Evolutionary conservation across 2,329 filamentous ascomycete species (phyloP).

Genomic region (Penicillium sp.): DNA sequence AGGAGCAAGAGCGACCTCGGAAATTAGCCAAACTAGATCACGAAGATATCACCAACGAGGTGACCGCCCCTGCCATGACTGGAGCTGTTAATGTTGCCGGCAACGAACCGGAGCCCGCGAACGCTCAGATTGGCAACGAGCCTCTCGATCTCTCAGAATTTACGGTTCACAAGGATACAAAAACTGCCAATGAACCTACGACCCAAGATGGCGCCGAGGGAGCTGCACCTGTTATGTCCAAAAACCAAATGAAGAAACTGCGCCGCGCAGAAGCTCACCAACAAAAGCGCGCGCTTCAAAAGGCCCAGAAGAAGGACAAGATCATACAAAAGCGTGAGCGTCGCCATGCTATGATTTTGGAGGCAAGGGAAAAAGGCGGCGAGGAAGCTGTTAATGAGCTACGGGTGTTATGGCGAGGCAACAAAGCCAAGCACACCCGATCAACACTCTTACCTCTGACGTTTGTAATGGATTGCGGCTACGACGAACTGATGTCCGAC

Average conservation of each 20-base stretch:
- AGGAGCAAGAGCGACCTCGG: constrained; percentile 53
- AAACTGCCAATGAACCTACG: neutral
- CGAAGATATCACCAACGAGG: constrained; percentile 18
- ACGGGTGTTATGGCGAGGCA: constrained; percentile 26
- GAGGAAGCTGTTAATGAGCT: constrained; percentile 26
- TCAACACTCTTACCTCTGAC: constrained; percentile 68
- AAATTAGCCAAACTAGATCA: constrained; percentile 56
- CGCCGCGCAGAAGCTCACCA: constrained; percentile 73
- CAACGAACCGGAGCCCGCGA: constrained; percentile 13
- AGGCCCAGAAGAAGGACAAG: constrained; percentile 58
- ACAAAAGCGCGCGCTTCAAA: constrained; percentile 60
- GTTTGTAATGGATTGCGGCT: constrained; percentile 86
- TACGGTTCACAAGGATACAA: neutral
- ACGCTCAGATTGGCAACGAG: constrained; percentile 12
- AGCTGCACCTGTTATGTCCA: constrained; percentile 59
- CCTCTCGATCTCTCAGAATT: constrained; percentile 3
- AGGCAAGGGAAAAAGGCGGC: constrained; percentile 27
- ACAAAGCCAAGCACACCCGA: constrained; percentile 28
- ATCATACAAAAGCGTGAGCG: constrained; percentile 53
- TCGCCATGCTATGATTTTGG: constrained; percentile 42
- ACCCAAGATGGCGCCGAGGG: constrained; percentile 7
- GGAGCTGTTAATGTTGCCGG: constrained; percentile 22
- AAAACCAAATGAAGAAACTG: constrained; percentile 80
- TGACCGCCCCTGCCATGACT: constrained; percentile 32
- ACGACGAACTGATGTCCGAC: constrained; percentile 84